A percentile compares a stretch with the other conserved stretches of the same genome.
Evolutionary conservation across 345 rosid genomes (phyloP).

Genomic region (Psidium guajava): DNA sequence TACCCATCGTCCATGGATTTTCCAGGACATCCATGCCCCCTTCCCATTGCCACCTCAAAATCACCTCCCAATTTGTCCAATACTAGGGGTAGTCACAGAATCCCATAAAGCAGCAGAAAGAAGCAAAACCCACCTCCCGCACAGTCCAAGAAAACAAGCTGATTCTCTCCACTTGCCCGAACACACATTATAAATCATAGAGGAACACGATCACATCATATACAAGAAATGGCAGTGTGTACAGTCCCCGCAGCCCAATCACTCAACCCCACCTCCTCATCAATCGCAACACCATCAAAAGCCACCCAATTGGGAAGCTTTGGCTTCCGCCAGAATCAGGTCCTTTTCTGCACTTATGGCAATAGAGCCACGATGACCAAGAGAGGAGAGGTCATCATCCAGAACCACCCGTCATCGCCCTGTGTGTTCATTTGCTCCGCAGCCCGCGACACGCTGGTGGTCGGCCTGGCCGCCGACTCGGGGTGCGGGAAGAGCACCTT

Average conservation of each 20-base stretch:
- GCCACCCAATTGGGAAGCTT: neutral
- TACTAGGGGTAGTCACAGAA: constrained; percentile 4
- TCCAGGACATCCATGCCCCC: neutral
- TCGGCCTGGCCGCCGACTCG: constrained; percentile 91
- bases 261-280: constrained; percentile 6
- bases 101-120: neutral
- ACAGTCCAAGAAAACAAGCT: constrained; percentile 6
- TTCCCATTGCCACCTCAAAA: neutral
- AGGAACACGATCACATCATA: neutral
- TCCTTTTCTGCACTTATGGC: constrained; percentile 2
- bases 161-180: neutral
- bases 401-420: neutral
- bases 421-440: neutral
- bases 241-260: constrained; percentile 1
- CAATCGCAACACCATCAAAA: neutral
- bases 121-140: neutral
- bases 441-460: constrained; percentile 42
- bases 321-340: neutral
- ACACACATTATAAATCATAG: neutral
- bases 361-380: neutral
- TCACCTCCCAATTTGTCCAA: constrained; percentile 6
- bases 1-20: neutral
- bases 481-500: constrained; percentile 97
- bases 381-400: constrained; percentile 4
- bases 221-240: constrained; percentile 3